These are phyloP conservation scores for Cudoniella acicularis DNA, from an alignment of 495 filamentous ascomycete species.

Conservation along the genomic window DNA sequence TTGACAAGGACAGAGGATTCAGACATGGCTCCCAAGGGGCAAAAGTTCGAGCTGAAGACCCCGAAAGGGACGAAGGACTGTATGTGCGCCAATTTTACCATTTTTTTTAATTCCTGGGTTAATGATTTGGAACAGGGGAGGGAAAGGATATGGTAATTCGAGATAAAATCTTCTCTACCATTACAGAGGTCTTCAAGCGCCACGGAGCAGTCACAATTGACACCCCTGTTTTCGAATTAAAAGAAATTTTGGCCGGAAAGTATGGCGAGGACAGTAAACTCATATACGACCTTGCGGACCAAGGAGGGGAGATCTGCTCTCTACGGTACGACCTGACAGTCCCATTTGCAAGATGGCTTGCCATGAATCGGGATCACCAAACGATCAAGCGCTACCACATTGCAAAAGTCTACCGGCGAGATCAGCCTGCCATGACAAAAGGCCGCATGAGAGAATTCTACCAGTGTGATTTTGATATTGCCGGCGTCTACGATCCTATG, in stretches of 20 bases:
- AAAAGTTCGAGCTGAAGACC: conserved; percentile 46
- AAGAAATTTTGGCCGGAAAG: conserved; percentile 78
- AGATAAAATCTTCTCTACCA: conserved; percentile 79
- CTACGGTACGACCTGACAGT: conserved; percentile 90
- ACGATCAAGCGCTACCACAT: conserved; percentile 86
- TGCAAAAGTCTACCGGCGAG: conserved; percentile 80
- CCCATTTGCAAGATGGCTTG: conserved; percentile 83
- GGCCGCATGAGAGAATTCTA: conserved; percentile 96
- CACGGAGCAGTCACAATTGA: conserved; percentile 85
- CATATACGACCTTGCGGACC: conserved; percentile 83
- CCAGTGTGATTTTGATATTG: conserved; percentile 97
- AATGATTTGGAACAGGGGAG: conserved; percentile 42
- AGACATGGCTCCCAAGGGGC: conserved; percentile 32
- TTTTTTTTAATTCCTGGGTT: background rate
- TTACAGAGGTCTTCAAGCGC: conserved; percentile 82
- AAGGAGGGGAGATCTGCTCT: conserved; percentile 80
- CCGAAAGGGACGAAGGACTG: conserved; percentile 46
- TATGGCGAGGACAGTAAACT: conserved; percentile 92
- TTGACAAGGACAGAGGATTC: conserved; percentile 2
- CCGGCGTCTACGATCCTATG: conserved; percentile 88
- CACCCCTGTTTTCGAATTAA: conserved; percentile 78
- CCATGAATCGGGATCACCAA: conserved; percentile 72
- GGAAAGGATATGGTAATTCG: conserved; percentile 73
- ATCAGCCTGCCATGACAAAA: conserved; percentile 77
- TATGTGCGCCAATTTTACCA: conserved; percentile 22